phyloP scores from a whole-genome alignment of 345 rosid genomes.

The Aquilaria yunnanensis region DNA sequence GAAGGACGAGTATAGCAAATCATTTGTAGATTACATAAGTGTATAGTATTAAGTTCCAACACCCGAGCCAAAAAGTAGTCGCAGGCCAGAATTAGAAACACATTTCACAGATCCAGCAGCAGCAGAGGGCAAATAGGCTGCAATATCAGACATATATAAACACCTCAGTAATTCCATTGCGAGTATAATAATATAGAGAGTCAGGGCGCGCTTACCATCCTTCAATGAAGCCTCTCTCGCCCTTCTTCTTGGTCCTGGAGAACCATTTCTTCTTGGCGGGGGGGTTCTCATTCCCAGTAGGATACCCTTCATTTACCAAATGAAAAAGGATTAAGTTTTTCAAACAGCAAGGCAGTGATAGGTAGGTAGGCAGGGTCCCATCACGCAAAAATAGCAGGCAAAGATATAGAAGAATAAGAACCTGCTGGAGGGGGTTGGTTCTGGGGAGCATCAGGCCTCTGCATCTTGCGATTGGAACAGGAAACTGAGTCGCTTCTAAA shows the following conservation, averaged over 20 bases:
- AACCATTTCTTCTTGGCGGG: conserved; percentile 19
- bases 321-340: conserved; percentile 9
- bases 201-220: conserved; percentile 42
- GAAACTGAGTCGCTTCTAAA: background rate
- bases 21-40: too few species aligned
- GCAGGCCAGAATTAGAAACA: conserved; percentile 27
- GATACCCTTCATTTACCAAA: conserved; percentile 27
- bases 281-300: conserved; percentile 30
- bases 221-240: conserved; percentile 51
- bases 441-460: conserved; percentile 7
- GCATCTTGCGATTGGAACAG: conserved; percentile 17
- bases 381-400: too few species aligned
- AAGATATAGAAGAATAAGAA: background rate
- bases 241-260: conserved; percentile 36
- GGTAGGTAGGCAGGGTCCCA: too few species aligned
- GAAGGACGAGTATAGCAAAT: too few species aligned
- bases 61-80: too few species aligned
- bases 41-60: too few species aligned
- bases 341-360: background rate
- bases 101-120: conserved; percentile 62
- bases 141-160: background rate
- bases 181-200: background rate
- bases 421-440: conserved; percentile 27
- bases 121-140: conserved; percentile 62
- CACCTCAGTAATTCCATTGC: background rate